phyloP scores from a whole-genome alignment of 495 filamentous ascomycete species.

The Neurospora africana region DNA sequence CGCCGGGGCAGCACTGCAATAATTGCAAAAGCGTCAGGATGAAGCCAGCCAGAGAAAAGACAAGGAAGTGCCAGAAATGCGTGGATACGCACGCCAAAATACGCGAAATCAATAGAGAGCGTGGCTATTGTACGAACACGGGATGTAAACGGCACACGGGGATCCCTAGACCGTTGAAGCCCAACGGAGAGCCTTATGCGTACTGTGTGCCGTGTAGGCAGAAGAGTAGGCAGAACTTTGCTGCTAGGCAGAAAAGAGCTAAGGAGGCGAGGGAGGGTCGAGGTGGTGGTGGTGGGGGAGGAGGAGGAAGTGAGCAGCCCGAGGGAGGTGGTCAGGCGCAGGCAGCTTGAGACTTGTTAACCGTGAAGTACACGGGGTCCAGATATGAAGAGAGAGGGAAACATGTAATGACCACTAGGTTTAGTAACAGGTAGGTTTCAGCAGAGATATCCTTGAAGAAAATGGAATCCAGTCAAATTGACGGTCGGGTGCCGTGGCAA shows the following conservation, averaged over 20 bases:
- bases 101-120: neutral
- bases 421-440: neutral
- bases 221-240: neutral
- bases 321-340: neutral
- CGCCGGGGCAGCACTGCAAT: neutral
- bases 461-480: neutral
- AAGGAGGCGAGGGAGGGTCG: neutral
- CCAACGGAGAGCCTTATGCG: neutral
- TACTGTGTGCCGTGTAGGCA: neutral
- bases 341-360: neutral
- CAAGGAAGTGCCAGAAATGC: neutral
- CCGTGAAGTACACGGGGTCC: neutral
- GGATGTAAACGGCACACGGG: neutral
- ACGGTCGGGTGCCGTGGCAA: neutral
- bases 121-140: neutral
- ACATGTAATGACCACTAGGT: neutral
- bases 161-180: neutral
- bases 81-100: neutral
- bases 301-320: neutral
- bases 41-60: neutral
- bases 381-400: neutral
- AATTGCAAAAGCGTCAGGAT: neutral
- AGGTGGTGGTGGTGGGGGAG: neutral
- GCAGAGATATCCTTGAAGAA: neutral
- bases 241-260: neutral